Conservation (phyloP, 257 asterid genomes). For the Sherardia arvensis region DNA sequence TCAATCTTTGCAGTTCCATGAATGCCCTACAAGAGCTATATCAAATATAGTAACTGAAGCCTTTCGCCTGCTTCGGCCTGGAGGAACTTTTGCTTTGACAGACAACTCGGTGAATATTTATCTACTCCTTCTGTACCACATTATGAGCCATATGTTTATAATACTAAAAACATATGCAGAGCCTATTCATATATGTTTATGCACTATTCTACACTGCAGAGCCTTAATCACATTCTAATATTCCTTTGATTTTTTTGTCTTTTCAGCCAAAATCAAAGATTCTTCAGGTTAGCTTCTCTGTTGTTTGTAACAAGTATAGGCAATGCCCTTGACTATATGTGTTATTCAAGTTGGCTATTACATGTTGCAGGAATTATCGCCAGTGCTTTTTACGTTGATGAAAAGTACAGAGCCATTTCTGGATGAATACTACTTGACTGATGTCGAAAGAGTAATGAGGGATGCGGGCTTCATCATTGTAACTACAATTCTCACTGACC, state of each 20-base stretch:
- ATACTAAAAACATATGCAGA: too few species aligned
- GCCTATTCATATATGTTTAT: too few species aligned
- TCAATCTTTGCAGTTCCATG: conserved; percentile 54
- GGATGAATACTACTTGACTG: conserved; percentile 78
- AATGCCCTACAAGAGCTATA: conserved; percentile 90
- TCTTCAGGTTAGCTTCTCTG: conserved; percentile 55
- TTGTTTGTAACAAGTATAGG: not conserved
- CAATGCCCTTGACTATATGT: not conserved
- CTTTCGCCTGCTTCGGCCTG: conserved; percentile 72
- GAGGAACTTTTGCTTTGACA: conserved; percentile 82
- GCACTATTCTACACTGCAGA: not conserved
- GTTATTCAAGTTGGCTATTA: not conserved
- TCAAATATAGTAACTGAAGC: conserved; percentile 64
- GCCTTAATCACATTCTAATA: not conserved
- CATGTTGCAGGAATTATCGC: conserved; percentile 59
- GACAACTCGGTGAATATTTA: conserved; percentile 63
- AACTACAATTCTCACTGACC: conserved; percentile 58
- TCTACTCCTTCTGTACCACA: not conserved
- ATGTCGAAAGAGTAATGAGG: conserved; percentile 50
- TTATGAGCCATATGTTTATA: not conserved
- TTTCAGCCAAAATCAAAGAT: conserved; percentile 94
- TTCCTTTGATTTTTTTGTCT: conserved; percentile 14
- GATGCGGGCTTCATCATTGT: conserved; percentile 57
- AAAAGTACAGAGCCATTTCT: conserved; percentile 92
- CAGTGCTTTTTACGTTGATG: conserved; percentile 84